A percentile compares a stretch with the other conserved stretches of the same genome.
These are phyloP conservation scores for Sporopachydermia lactativora DNA, from an alignment of 805 yeast genomes.

Conservation along the genomic window DNA sequence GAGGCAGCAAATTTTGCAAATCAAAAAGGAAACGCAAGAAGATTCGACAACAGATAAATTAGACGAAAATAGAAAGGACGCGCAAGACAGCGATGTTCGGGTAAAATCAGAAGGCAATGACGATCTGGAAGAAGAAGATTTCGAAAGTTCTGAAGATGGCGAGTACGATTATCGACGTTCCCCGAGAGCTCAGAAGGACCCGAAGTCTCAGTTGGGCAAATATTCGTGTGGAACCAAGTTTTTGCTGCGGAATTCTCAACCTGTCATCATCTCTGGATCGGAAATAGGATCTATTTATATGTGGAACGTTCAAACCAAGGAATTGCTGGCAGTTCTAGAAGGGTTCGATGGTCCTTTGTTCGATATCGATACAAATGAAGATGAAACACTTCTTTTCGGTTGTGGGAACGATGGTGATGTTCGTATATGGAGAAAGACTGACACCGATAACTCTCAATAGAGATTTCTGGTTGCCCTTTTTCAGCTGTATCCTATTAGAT, in stretches of 20 bases:
- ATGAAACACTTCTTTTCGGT: background rate
- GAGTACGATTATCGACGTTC: too few relatives aligned
- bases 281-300: constrained; percentile 38
- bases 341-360: constrained; percentile 12
- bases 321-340: constrained; percentile 23
- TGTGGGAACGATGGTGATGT: constrained; percentile 1
- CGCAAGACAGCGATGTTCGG: too few relatives aligned
- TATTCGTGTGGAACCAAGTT: constrained; percentile 41
- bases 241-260: constrained; percentile 21
- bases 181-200: constrained; percentile 19
- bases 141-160: too few relatives aligned
- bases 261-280: constrained; percentile 37
- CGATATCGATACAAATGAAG: background rate
- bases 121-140: too few relatives aligned
- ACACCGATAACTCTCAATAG: too few relatives aligned
- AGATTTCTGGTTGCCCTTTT: too few relatives aligned
- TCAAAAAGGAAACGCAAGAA: background rate
- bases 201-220: constrained; percentile 24
- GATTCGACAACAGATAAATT: background rate
- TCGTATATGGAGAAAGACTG: background rate
- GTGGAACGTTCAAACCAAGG: constrained; percentile 57
- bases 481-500: too few relatives aligned
- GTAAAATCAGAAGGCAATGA: too few relatives aligned
- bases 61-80: background rate
- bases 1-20: too few relatives aligned